phyloP scores from a whole-genome alignment of 257 asterid genomes.

The Lycium ferocissimum region DNA sequence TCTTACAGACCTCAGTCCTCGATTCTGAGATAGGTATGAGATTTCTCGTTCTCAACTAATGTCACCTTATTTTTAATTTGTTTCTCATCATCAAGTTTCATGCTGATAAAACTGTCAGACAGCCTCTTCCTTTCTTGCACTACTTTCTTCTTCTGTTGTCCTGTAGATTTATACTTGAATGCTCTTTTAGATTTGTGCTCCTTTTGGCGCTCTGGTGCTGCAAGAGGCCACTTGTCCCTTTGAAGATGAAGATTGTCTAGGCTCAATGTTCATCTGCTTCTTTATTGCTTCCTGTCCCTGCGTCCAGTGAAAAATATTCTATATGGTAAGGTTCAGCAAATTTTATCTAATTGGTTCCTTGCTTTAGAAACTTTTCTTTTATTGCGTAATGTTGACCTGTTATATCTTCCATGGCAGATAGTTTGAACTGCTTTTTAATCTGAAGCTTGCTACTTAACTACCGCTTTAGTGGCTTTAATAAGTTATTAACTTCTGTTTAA shows the following conservation, averaged over 20 bases:
- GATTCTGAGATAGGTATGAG: constrained; percentile 90
- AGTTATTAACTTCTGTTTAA: constrained; percentile 30
- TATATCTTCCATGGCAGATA: neutral
- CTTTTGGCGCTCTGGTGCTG: constrained; percentile 22
- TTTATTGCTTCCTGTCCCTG: neutral
- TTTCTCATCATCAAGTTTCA: constrained; percentile 18
- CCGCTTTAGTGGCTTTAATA: neutral
- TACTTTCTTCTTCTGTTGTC: neutral
- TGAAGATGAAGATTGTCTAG: constrained; percentile 9
- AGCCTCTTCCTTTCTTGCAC: constrained; percentile 3
- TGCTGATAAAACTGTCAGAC: constrained; percentile 13
- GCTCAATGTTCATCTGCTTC: neutral
- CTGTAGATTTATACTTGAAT: neutral
- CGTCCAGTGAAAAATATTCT: neutral
- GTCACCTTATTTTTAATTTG: neutral
- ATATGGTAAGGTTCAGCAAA: neutral
- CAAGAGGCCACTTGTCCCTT: constrained; percentile 13
- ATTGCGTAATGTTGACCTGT: neutral
- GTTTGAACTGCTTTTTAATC: constrained; percentile 4
- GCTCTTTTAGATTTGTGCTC: constrained; percentile 18
- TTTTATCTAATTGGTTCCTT: neutral
- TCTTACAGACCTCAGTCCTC: constrained; percentile 86
- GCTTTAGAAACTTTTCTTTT: neutral
- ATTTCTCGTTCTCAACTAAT: constrained; percentile 25
- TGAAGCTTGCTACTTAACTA: neutral